Conservation (phyloP, 164 flowering plant genomes). For the Aristolochia fimbriata region DNA sequence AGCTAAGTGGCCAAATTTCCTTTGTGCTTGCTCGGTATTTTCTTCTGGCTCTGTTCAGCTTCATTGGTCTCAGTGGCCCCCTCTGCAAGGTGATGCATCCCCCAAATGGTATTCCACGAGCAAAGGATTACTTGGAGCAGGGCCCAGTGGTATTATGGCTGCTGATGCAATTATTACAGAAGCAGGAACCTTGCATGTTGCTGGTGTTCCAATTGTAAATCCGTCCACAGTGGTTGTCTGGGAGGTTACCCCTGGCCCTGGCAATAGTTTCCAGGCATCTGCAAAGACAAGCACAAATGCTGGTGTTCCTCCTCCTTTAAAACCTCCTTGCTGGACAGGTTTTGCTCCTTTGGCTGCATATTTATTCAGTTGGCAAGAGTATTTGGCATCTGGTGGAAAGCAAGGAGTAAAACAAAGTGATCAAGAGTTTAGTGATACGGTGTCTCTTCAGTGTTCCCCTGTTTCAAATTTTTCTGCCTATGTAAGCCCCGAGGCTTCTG, state of each 20-base stretch:
- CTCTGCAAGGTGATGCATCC: constrained; percentile 34
- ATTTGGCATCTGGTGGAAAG: constrained; percentile 53
- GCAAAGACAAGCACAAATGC: constrained; percentile 49
- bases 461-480: constrained; percentile 99
- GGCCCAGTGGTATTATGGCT: constrained; percentile 99
- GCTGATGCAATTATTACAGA: constrained; percentile 98
- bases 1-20: constrained; percentile 99
- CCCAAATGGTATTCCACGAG: constrained; percentile 92
- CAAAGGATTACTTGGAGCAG: constrained; percentile 96
- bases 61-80: constrained; percentile 98
- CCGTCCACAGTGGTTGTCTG: constrained; percentile 99
- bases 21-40: constrained; percentile 95
- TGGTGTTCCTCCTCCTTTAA: constrained; percentile 73
- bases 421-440: constrained; percentile 37
- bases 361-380: constrained; percentile 92
- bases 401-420: constrained; percentile 54
- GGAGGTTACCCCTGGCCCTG: constrained; percentile 97
- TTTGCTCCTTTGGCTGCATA: constrained; percentile 96
- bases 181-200: constrained; percentile 93
- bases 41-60: constrained; percentile 98
- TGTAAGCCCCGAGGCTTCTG: constrained; percentile 96
- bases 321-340: constrained; percentile 81
- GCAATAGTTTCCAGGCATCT: constrained; percentile 73
- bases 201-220: constrained; percentile 98
- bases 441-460: constrained; percentile 89